Base-by-base conservation (phyloP, 1,284 basidiomycete species). In the Mycosarcoma mackinlayi region DNA sequence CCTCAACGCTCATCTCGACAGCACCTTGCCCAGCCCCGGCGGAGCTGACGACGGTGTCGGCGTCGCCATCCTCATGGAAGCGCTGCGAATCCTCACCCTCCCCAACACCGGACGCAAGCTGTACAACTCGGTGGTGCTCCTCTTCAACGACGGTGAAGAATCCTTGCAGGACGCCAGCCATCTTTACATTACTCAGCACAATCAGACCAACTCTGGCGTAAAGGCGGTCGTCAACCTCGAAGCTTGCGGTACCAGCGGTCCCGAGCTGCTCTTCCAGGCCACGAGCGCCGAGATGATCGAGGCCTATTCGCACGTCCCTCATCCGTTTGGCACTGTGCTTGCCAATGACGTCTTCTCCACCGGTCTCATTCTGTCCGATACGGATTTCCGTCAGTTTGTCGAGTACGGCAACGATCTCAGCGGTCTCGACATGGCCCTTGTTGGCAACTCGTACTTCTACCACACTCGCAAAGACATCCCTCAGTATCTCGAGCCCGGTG, bases 131-230 rank as follows among this genome's bases (percentile, higher is more conserved):
- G 87, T 94, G 67, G 87, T 98, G 11, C 93, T 98, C 80, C 84
- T 98, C 63, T 98, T 96, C 86, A 98, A 98, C 79, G 89, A 96
- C 65, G 96, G 91, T 6, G 94, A 98, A 81, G 93, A 95, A 78
- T 91, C 80, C 69, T 79, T 85, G 23, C 94, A 96, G 83, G 94
- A 97, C 78, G 94, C 92, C 0, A 94, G 93, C 0, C 94, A 98
- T 83, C 85, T 82, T 25, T 82, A 78, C 68, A 75, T 79, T 40
- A 81, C 80, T 41, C 77, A 81, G 45, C 76, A 82, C 58, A 63
- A 74, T 56, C 45, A 68, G 21, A 81, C 80, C 39, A 67, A 66
- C 23, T 33, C 64, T 23, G 92, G 90, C 14, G 89, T 98, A 19
- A 89, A 91, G 9, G 92, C 93, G 0, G 89, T 90, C 5, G 89